Percentiles rank a stretch among this genome's conserved stretches.
Evolutionary conservation across 1,284 basidiomycete species (phyloP).

Genomic region (Boletus nobilissimus): DNA sequence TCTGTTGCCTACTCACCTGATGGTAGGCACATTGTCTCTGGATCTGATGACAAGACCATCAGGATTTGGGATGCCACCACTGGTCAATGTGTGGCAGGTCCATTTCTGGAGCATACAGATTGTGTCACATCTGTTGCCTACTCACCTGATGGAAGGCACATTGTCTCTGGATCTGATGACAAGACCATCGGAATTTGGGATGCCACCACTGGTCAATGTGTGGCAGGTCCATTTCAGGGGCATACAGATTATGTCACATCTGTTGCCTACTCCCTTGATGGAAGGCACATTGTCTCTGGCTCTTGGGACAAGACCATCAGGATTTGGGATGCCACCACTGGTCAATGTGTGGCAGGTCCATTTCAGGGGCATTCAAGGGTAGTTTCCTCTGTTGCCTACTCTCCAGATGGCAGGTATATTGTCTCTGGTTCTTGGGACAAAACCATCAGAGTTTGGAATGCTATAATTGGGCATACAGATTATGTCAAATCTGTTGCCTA

Average conservation of each 20-base stretch:
- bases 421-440: background rate
- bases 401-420: background rate
- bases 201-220: background rate
- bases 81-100: background rate
- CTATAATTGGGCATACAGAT: background rate
- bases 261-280: background rate
- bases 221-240: background rate
- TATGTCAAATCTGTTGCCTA: background rate
- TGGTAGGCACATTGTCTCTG: background rate
- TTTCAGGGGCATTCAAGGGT: background rate
- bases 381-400: background rate
- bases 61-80: background rate
- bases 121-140: background rate
- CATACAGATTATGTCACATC: background rate
- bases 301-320: background rate
- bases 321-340: background rate
- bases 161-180: background rate
- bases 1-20: background rate
- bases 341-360: background rate
- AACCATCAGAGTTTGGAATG: background rate
- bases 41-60: background rate
- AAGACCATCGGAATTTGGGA: background rate
- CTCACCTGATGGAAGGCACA: background rate
- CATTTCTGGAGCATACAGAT: background rate
- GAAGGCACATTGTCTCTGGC: background rate